Percentiles rank a stretch among this genome's conserved stretches.
Evolutionary conservation across 208 protist genomes (phyloP).

Genomic region (Crithidia sp.): DNA sequence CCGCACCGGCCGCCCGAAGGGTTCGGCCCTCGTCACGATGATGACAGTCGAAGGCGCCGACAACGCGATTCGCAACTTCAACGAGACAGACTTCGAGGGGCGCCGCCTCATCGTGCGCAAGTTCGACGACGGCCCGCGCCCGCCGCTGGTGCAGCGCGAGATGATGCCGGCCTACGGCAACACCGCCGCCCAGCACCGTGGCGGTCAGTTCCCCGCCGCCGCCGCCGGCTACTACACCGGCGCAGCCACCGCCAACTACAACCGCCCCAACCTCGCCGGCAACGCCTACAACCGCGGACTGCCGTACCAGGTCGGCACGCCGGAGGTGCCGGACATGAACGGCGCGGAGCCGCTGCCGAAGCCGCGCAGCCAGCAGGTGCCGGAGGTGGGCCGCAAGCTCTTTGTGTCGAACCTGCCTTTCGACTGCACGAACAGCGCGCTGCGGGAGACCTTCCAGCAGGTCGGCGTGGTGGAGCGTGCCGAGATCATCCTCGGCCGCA

Average conservation of each 20-base stretch:
- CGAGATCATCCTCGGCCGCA: constrained; percentile 72
- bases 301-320: constrained; percentile 25
- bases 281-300: constrained; percentile 19
- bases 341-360: constrained; percentile 64
- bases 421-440: constrained; percentile 69
- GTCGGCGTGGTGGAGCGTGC: constrained; percentile 79
- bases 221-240: constrained; percentile 25
- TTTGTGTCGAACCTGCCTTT: constrained; percentile 88
- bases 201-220: constrained; percentile 18
- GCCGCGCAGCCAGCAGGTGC: constrained; percentile 79
- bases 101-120: constrained; percentile 84
- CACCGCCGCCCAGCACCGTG: constrained; percentile 29
- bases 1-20: constrained; percentile 70
- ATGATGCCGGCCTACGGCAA: constrained; percentile 71
- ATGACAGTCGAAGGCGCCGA: constrained; percentile 65
- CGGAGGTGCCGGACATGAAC: constrained; percentile 27
- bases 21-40: constrained; percentile 88
- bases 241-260: constrained; percentile 22
- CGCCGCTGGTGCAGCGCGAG: constrained; percentile 73
- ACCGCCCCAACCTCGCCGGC: constrained; percentile 20
- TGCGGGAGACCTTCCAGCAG: constrained; percentile 86
- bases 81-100: constrained; percentile 91
- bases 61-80: constrained; percentile 78
- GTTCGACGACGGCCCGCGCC: constrained; percentile 83
- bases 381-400: constrained; percentile 68